Conservation (phyloP, 2,329 filamentous ascomycete species). For the Cucurbitaria berberidis region DNA sequence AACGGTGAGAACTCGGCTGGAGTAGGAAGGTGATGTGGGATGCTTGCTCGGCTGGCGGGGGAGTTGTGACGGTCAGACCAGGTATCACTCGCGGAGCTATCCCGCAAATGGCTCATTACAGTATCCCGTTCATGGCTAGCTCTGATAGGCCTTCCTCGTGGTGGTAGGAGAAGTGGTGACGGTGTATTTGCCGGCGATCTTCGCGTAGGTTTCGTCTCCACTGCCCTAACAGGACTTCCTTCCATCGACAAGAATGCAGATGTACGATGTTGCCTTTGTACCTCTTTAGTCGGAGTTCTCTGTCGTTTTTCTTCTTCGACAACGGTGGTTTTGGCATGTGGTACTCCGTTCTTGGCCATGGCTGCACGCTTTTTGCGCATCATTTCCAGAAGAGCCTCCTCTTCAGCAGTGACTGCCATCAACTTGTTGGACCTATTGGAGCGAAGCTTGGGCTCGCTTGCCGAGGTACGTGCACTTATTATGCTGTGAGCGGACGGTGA, state of each 20-base stretch:
- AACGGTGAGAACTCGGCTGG: slow-evolving; percentile 40
- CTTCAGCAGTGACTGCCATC: slow-evolving; percentile 58
- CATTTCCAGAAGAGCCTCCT: slow-evolving; percentile 57
- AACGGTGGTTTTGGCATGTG: slow-evolving; percentile 42
- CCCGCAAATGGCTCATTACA: slow-evolving; percentile 30
- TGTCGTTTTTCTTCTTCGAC: slow-evolving; percentile 38
- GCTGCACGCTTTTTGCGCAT: slow-evolving; percentile 57
- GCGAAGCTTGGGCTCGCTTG: slow-evolving; percentile 43
- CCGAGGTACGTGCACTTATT: slow-evolving; percentile 40
- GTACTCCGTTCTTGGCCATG: slow-evolving; percentile 50
- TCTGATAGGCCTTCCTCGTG: slow-evolving; percentile 34
- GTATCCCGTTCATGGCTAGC: slow-evolving; percentile 19
- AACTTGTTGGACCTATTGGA: slow-evolving; percentile 41
- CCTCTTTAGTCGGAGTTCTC: slow-evolving; percentile 19
- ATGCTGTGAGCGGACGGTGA: slow-evolving; percentile 39
- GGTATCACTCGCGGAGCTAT: slow-evolving; percentile 39
- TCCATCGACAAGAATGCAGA: slow-evolving; percentile 37
- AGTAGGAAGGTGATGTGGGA: slow-evolving; percentile 29
- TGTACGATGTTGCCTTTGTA: slow-evolving; percentile 22
- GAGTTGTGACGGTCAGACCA: slow-evolving; percentile 23
- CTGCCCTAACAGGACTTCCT: slow-evolving; percentile 29
- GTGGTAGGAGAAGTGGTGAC: slow-evolving; percentile 28
- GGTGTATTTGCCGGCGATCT: slow-evolving; percentile 25
- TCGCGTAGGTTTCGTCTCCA: slow-evolving; percentile 21
- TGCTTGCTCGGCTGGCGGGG: slow-evolving; percentile 16